A percentile compares a stretch with the other conserved stretches of the same genome.
phyloP scores from a whole-genome alignment of 257 asterid genomes.

The Nicotiana noctiflora region DNA sequence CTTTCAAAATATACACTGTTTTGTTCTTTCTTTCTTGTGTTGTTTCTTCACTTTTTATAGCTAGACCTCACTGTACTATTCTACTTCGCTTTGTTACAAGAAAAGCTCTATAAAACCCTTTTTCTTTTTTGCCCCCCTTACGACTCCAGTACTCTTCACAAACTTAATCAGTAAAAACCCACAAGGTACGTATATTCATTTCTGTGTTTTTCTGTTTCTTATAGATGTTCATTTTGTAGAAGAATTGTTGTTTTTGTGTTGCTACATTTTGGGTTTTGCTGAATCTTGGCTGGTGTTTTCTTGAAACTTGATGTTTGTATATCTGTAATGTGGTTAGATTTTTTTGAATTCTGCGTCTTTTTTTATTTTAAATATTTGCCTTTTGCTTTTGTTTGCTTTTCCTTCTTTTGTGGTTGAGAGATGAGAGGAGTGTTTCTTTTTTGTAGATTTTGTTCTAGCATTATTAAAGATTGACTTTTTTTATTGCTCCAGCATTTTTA shows the following conservation, averaged over 20 bases:
- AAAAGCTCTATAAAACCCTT: constrained; percentile 21
- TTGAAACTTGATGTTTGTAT: neutral
- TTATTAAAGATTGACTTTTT: neutral
- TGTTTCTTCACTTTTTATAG: constrained; percentile 1
- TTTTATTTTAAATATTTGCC: neutral
- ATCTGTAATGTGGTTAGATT: neutral
- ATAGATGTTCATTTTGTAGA: constrained; percentile 21
- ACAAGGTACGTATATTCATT: constrained; percentile 39
- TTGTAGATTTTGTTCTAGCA: neutral
- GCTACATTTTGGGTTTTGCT: neutral
- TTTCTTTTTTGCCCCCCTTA: neutral
- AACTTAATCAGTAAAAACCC: constrained; percentile 24
- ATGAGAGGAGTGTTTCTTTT: neutral
- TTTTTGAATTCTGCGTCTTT: neutral
- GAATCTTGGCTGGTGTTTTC: neutral
- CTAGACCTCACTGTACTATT: constrained; percentile 11
- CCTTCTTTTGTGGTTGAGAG: neutral
- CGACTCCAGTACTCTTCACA: neutral
- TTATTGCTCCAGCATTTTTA: neutral
- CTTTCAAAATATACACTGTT: neutral
- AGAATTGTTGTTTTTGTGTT: neutral
- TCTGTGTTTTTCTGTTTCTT: constrained; percentile 18
- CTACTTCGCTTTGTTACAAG: neutral
- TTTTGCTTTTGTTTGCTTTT: neutral
- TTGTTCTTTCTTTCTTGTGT: neutral